Conservation (phyloP, 345 rosid species). For the Boechera stricta region DNA sequence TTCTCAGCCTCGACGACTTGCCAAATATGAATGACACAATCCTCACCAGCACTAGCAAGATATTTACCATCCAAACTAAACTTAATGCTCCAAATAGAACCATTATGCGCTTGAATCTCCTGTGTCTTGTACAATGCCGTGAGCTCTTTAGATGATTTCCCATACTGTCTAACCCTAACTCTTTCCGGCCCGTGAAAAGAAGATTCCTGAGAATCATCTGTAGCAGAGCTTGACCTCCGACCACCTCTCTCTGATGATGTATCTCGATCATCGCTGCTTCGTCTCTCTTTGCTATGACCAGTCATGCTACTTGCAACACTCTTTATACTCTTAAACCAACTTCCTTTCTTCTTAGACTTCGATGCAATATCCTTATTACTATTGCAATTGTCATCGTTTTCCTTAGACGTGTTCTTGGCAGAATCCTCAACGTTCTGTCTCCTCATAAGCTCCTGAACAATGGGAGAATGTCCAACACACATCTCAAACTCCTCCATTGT, state of each 20-base stretch:
- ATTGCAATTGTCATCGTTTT: slow-evolving; percentile 45
- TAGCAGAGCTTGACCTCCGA: slow-evolving; percentile 90
- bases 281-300: slow-evolving; percentile 69
- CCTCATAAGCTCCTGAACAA: slow-evolving; percentile 95
- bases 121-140: slow-evolving; percentile 84
- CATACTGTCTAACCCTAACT: slow-evolving; percentile 86
- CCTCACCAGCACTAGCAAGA: slow-evolving; percentile 99
- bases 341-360: slow-evolving; percentile 74
- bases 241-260: slow-evolving; percentile 92
- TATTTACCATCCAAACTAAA: slow-evolving; percentile 94
- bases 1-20: slow-evolving; percentile 71
- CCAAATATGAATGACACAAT: slow-evolving; percentile 86
- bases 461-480: slow-evolving; percentile 90
- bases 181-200: slow-evolving; percentile 87
- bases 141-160: slow-evolving; percentile 81
- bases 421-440: slow-evolving; percentile 89
- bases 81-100: slow-evolving; percentile 94
- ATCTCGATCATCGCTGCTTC: slow-evolving; percentile 90
- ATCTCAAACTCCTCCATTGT: slow-evolving; percentile 94
- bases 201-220: slow-evolving; percentile 92
- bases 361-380: slow-evolving; percentile 41
- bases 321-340: slow-evolving; percentile 84
- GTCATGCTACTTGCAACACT: slow-evolving; percentile 71
- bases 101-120: slow-evolving; percentile 92
- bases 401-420: slow-evolving; percentile 46